These are phyloP conservation scores for Dictyostelium capitatum DNA, from an alignment of 78 protist species.

Conservation along the genomic window DNA sequence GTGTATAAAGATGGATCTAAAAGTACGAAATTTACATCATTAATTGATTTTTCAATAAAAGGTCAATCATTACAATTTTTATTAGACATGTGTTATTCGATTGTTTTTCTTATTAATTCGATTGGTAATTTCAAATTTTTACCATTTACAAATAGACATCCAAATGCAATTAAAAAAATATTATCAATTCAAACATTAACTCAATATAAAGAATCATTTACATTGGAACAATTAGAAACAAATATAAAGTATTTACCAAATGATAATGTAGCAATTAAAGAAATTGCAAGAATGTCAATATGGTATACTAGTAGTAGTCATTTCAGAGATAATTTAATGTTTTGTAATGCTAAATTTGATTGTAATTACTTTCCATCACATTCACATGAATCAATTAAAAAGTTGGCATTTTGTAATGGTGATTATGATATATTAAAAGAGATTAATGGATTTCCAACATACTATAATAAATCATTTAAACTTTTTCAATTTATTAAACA, in stretches of 20 bases:
- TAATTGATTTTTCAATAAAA: conserved; percentile 7
- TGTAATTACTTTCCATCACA: background rate
- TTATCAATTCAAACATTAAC: background rate
- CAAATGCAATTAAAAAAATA: background rate
- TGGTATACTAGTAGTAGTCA: background rate
- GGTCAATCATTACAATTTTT: background rate
- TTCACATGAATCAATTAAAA: background rate
- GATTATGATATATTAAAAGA: conserved; percentile 4
- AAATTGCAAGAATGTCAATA: background rate
- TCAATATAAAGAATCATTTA: background rate
- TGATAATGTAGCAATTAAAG: background rate
- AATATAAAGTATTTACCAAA: background rate
- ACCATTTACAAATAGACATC: background rate
- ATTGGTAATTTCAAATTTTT: background rate
- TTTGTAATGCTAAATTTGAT: conserved; percentile 6
- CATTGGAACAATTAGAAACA: background rate
- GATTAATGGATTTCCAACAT: background rate
- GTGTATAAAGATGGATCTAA: background rate
- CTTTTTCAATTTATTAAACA: no score
- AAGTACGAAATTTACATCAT: background rate
- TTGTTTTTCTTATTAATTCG: background rate
- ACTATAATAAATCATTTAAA: no score
- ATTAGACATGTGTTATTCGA: background rate
- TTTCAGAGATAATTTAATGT: conserved; percentile 3
- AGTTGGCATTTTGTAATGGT: background rate